Conservation (phyloP, 306 rosid genomes). For the Lupinus albus region DNA sequence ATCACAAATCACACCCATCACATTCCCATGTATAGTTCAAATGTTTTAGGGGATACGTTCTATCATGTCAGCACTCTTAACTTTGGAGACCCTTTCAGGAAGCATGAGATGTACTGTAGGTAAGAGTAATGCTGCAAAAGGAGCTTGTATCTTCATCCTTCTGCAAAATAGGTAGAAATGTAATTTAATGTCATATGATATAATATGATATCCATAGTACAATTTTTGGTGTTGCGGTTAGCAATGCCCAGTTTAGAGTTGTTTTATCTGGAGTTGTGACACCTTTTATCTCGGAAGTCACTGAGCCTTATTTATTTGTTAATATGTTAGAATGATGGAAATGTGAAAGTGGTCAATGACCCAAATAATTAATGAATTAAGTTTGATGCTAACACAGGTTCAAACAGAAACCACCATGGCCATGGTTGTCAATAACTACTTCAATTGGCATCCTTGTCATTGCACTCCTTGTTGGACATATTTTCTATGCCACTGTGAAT, state of each 20-base stretch:
- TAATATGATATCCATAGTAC: background rate
- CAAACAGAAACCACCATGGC: conserved; percentile 68
- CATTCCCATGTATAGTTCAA: conserved; percentile 73
- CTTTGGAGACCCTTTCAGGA: conserved; percentile 76
- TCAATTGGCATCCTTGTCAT: conserved; percentile 62
- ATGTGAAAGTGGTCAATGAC: conserved; percentile 13
- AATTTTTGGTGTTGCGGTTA: background rate
- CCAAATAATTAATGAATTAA: conserved; percentile 20
- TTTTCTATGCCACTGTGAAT: conserved; percentile 64
- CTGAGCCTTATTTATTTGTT: background rate
- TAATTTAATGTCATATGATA: background rate
- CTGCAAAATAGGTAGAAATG: background rate
- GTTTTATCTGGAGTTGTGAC: background rate
- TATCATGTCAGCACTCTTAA: conserved; percentile 57
- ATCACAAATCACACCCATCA: conserved; percentile 42
- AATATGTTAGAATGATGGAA: background rate
- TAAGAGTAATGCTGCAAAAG: conserved; percentile 16
- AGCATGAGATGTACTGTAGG: conserved; percentile 86
- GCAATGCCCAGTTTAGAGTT: background rate
- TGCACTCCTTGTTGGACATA: conserved; percentile 69
- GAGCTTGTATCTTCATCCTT: background rate
- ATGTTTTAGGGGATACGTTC: conserved; percentile 57
- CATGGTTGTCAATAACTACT: conserved; percentile 63
- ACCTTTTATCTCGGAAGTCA: background rate
- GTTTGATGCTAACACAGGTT: conserved; percentile 15